Conservation (phyloP, 2,329 filamentous ascomycete genomes). For the Epichloe aotearoae region DNA sequence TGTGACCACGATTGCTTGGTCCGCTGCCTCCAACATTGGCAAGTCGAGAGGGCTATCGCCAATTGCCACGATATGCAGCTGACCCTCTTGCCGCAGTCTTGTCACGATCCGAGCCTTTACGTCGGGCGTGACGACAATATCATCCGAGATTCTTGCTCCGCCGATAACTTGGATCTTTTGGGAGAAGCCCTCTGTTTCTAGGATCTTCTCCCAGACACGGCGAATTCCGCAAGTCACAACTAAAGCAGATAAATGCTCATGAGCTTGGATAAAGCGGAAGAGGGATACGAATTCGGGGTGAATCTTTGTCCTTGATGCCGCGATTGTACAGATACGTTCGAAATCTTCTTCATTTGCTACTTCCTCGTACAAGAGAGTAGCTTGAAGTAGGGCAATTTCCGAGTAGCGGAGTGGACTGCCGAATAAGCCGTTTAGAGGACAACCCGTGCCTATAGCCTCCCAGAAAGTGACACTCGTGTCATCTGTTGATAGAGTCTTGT, state of each 20-base stretch:
- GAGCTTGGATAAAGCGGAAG: constrained; percentile 18
- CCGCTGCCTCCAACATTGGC: constrained; percentile 38
- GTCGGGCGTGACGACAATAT: constrained; percentile 34
- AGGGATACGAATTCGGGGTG: constrained; percentile 34
- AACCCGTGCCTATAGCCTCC: constrained; percentile 14
- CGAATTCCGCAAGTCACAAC: constrained; percentile 43
- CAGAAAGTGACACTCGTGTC: constrained; percentile 41
- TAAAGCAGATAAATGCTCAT: constrained; percentile 29
- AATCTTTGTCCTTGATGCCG: constrained; percentile 28
- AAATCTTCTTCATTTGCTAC: constrained; percentile 22
- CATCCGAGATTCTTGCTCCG: constrained; percentile 31
- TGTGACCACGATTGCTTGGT: constrained; percentile 42
- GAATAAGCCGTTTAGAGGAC: constrained; percentile 33
- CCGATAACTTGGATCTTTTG: constrained; percentile 37
- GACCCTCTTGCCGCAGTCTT: constrained; percentile 21
- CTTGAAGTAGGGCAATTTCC: constrained; percentile 41
- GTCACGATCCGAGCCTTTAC: constrained; percentile 36
- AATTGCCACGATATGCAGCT: constrained; percentile 40
- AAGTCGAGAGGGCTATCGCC: constrained; percentile 48
- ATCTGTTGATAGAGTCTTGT: constrained; percentile 37
- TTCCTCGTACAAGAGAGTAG: constrained; percentile 38
- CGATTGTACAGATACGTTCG: constrained; percentile 28
- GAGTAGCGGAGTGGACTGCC: constrained; percentile 32
- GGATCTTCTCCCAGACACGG: constrained; percentile 40
- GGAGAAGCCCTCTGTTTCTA: constrained; percentile 29